Evolutionary conservation across 78 protist genomes (phyloP), one percentile per base, ranked within the genome.

Genomic region (Isochrysis galbana): DNA sequence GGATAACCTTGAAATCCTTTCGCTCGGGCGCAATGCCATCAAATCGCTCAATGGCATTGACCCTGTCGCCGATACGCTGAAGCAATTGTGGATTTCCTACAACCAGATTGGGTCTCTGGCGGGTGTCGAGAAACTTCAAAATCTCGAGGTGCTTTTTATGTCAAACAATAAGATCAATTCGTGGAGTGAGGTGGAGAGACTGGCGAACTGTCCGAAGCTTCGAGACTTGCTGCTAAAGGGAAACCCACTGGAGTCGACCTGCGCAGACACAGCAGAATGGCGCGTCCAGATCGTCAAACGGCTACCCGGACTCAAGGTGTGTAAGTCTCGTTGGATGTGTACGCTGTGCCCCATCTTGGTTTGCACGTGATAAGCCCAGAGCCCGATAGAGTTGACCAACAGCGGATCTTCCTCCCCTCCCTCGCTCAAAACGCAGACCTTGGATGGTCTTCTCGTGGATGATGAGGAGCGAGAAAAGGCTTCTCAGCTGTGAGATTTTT

Each of bases 51-150:
- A 94, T 32, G 89, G 91, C 0, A 90, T 97, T 21, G 97, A 97
- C 23, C 46, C 93, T 0, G 84, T 96, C 3, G 0, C 95, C 23
- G 55, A 22, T 4, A 93, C 96, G 26, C 96, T 97, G 17, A 41
- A 93, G 90, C 87, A 95, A 87, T 94, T 97, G 34, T 97, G 98
- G 98, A 47, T 97, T 2, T 91, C 95, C 17, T 95, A 96, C 91
- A 97, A 97, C 94, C 23, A 34, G 26, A 95, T 96, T 32, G 98
- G 91, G 26, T 23, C 87, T 48, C 92, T 97, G 38, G 7, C 41
- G 11, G 96, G 96, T 21, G 36, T 97, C n/a, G 90, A 78, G n/a
- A 74, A 84, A 42, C 45, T 87, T 45, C 0, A 39, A 45, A 93
- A 94, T 34, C 90, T 97, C 23, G 48, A 72, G 48, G 77, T 91